These are phyloP conservation scores for Cyathus striatus DNA, from an alignment of 768 basidiomycete species.

Conservation along the genomic window DNA sequence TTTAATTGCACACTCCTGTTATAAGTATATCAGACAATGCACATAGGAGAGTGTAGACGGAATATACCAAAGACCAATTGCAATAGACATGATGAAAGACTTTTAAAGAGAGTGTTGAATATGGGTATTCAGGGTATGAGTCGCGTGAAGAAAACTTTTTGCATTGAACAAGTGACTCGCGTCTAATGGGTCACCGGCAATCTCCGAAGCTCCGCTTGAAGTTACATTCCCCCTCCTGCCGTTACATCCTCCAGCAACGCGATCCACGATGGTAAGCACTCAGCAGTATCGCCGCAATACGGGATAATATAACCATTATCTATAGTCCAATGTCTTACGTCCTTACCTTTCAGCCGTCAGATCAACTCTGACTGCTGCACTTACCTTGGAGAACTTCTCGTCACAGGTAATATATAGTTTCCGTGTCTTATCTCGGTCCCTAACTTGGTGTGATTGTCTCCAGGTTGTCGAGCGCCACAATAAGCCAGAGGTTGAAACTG, in stretches of 20 bases:
- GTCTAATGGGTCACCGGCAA: conserved; percentile 8
- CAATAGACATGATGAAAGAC: conserved; percentile 42
- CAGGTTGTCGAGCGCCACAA: conserved; percentile 97
- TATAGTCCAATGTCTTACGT: conserved; percentile 88
- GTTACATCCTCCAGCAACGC: not conserved
- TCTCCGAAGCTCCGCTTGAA: conserved; percentile 43
- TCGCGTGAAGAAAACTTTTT: not conserved
- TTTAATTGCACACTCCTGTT: conserved; percentile 57
- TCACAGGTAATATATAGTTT: conserved; percentile 67
- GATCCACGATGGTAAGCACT: conserved; percentile 44
- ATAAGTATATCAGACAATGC: no score
- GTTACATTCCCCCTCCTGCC: not conserved
- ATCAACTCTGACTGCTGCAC: conserved; percentile 93
- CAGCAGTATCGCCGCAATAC: not conserved
- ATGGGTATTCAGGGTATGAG: conserved; percentile 5
- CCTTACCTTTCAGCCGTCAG: conserved; percentile 96
- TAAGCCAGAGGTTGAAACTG: conserved; percentile 91
- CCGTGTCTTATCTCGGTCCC: not conserved
- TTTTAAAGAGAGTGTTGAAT: conserved; percentile 6
- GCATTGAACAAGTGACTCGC: not conserved
- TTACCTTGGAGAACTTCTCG: conserved; percentile 96
- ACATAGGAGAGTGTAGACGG: conserved; percentile 12
- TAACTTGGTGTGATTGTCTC: conserved; percentile 3
- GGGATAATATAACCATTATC: conserved; percentile 3
- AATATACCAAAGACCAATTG: conserved; percentile 65